Percentiles rank a stretch among this genome's conserved stretches.
Conservation (phyloP, 2,329 filamentous ascomycete genomes). For the Blastomyces gilchristii region DNA sequence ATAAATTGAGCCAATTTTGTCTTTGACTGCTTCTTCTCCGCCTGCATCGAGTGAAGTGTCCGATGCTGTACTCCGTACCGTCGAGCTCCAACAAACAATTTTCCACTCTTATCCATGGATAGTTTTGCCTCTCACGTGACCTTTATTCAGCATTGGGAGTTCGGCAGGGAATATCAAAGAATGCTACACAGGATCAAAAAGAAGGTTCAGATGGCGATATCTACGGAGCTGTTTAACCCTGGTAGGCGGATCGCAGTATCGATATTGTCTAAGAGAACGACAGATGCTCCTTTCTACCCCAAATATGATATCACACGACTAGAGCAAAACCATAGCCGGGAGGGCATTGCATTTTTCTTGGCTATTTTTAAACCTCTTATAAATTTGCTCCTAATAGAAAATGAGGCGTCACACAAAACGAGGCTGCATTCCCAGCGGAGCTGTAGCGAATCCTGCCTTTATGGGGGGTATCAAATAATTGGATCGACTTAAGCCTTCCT, state of each 20-base stretch:
- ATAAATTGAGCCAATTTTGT: not conserved
- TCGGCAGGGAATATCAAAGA: no score
- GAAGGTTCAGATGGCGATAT: not conserved
- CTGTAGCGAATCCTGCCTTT: not conserved
- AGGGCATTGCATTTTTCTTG: not conserved
- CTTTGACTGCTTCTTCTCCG: not conserved
- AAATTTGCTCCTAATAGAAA: not conserved
- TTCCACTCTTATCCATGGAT: no score
- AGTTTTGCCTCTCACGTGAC: conserved; percentile 5
- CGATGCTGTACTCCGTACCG: no score
- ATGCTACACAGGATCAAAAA: not conserved
- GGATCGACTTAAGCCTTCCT: not conserved
- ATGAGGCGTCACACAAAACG: not conserved
- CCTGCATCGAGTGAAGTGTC: not conserved
- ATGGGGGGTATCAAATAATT: not conserved
- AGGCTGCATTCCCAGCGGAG: not conserved
- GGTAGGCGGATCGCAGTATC: no score
- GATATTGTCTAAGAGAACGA: no score
- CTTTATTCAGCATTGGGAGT: no score
- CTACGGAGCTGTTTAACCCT: not conserved
- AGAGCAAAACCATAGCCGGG: not conserved
- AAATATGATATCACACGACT: not conserved
- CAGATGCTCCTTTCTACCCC: no score
- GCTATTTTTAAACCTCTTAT: not conserved
- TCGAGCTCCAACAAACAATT: not conserved